Percentiles rank a stretch among this genome's conserved stretches.
These are phyloP conservation scores for Prunus mira DNA, from an alignment of 306 rosid species.

Conservation along the genomic window DNA sequence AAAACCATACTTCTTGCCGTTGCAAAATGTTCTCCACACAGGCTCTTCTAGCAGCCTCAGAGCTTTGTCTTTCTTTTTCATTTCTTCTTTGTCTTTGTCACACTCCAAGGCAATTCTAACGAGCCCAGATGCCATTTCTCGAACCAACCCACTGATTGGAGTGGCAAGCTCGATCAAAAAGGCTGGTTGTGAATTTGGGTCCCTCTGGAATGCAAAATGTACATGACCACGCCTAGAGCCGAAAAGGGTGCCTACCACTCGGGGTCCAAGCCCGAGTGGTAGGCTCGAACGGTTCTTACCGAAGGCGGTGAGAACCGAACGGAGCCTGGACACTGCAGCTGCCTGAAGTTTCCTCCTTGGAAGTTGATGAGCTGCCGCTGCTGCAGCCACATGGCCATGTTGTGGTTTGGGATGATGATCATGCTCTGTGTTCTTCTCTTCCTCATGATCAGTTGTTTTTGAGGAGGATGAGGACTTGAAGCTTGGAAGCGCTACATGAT, in stretches of 20 bases:
- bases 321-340: constrained; percentile 65
- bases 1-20: constrained; percentile 91
- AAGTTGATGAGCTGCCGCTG: constrained; percentile 23
- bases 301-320: constrained; percentile 69
- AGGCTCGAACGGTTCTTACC: constrained; percentile 61
- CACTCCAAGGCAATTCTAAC: constrained; percentile 95
- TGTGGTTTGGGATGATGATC: constrained; percentile 25
- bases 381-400: constrained; percentile 4
- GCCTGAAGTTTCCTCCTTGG: constrained; percentile 65
- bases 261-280: constrained; percentile 57
- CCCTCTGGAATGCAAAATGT: constrained; percentile 84
- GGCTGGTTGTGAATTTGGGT: constrained; percentile 74
- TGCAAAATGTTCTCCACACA: constrained; percentile 87
- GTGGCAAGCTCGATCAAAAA: constrained; percentile 90
- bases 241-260: constrained; percentile 87
- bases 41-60: constrained; percentile 72
- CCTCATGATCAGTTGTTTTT: constrained; percentile 23
- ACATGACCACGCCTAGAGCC: constrained; percentile 92
- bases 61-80: constrained; percentile 19
- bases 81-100: constrained; percentile 53
- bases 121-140: constrained; percentile 98
- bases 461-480: constrained; percentile 50
- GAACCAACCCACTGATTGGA: constrained; percentile 80
- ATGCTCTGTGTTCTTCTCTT: constrained; percentile 31
- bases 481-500: constrained; percentile 26